These are phyloP conservation scores for Botrytis aclada DNA, from an alignment of 2,329 filamentous ascomycete genomes.

Conservation along the genomic window DNA sequence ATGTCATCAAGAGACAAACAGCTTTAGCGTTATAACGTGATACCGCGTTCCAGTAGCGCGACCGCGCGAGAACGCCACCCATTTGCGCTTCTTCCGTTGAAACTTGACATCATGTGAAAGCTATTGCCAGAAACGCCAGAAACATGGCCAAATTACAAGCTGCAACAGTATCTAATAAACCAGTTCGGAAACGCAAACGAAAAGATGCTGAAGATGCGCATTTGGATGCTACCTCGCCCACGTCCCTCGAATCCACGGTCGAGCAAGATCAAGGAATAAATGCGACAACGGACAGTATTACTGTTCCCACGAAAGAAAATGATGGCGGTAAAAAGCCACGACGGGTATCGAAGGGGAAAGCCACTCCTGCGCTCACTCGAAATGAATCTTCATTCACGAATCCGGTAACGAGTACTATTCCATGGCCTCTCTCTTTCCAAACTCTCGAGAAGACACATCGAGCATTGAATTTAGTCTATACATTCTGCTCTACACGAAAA, in stretches of 20 bases:
- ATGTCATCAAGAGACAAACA: background rate
- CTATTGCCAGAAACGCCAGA: background rate
- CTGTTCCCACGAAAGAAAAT: conserved; percentile 53
- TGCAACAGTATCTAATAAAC: conserved; percentile 45
- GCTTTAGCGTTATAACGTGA: background rate
- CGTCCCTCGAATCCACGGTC: background rate
- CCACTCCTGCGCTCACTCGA: conserved; percentile 26
- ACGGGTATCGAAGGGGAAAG: conserved; percentile 41
- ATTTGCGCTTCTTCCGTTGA: background rate
- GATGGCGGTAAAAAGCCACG: conserved; percentile 51
- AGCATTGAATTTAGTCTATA: conserved; percentile 88
- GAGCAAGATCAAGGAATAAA: background rate
- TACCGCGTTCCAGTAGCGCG: background rate
- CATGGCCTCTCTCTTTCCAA: conserved; percentile 74
- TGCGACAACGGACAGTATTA: conserved; percentile 38
- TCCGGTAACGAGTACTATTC: conserved; percentile 29
- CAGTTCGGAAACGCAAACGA: conserved; percentile 42
- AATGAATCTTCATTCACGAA: conserved; percentile 30
- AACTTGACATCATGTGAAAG: background rate
- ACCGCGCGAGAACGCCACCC: background rate
- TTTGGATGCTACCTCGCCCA: conserved; percentile 12
- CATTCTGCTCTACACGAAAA: conserved; percentile 90
- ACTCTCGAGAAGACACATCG: conserved; percentile 72
- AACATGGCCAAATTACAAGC: conserved; percentile 42
- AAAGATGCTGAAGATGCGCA: conserved; percentile 32